Evolutionary conservation across 225 moss, liverwort and hornwort species (phyloP).

Genomic region (Sphagnum contortum): DNA sequence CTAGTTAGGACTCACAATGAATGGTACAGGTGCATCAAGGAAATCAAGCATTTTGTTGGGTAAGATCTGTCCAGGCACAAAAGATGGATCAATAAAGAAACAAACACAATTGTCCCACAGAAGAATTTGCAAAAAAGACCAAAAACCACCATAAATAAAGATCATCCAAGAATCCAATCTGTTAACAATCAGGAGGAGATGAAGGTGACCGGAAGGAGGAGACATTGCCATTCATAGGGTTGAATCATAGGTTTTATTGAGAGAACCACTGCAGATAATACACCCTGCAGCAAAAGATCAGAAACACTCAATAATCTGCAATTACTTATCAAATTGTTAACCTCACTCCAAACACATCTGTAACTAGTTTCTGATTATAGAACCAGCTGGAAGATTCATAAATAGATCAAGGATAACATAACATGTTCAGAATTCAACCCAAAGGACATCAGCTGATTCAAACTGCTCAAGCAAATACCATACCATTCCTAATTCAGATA

Average conservation of each 20-base stretch:
- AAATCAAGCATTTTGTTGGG: constrained; percentile 95
- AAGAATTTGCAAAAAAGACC: neutral
- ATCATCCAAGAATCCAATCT: too few relatives aligned
- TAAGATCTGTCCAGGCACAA: constrained; percentile 51
- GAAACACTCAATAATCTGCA: neutral
- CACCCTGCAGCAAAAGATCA: constrained; percentile 44
- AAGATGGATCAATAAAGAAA: too few relatives aligned
- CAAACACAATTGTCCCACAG: too few relatives aligned
- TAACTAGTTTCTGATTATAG: too few relatives aligned
- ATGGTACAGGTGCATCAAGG: constrained; percentile 95
- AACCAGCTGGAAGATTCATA: too few relatives aligned
- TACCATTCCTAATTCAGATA: too few relatives aligned
- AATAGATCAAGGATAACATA: too few relatives aligned
- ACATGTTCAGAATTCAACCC: too few relatives aligned
- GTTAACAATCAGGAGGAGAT: neutral
- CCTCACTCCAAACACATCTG: too few relatives aligned
- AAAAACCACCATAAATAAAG: neutral
- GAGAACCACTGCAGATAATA: constrained; percentile 83
- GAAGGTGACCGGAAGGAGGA: constrained; percentile 78
- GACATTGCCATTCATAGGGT: constrained; percentile 96
- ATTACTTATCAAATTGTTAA: too few relatives aligned
- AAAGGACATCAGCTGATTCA: too few relatives aligned
- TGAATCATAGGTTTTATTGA: constrained; percentile 91
- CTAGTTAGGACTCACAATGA: constrained; percentile 49
- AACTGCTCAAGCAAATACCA: too few relatives aligned